Conservation (phyloP, 345 rosid species). For the Jatropha curcas region DNA sequence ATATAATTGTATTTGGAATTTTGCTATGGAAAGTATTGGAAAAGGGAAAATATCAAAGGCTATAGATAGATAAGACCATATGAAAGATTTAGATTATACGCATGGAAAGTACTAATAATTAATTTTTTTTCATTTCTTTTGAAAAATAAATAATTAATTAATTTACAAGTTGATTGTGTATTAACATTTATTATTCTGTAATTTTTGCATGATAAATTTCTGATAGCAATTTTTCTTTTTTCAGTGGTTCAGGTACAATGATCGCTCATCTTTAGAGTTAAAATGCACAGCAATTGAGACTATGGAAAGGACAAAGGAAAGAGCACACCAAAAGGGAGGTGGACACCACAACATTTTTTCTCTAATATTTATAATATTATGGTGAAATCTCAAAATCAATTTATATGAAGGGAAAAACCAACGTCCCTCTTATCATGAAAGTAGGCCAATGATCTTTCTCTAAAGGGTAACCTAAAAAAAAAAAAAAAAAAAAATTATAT, state of each 20-base stretch:
- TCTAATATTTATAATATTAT: constrained; percentile 14
- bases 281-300: constrained; percentile 28
- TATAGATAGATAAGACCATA: background rate
- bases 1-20: constrained; percentile 2
- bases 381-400: constrained; percentile 42
- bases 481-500: too few species aligned
- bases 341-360: constrained; percentile 36
- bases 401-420: constrained; percentile 13
- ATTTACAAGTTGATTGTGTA: background rate
- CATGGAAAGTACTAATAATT: too few species aligned
- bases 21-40: background rate
- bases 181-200: background rate
- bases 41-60: background rate
- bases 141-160: background rate
- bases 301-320: constrained; percentile 48
- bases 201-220: constrained; percentile 1
- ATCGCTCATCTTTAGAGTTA: constrained; percentile 31
- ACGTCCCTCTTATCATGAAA: constrained; percentile 23
- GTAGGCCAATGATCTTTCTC: constrained; percentile 12
- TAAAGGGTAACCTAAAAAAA: background rate
- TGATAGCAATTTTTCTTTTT: constrained; percentile 21
- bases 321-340: constrained; percentile 36
- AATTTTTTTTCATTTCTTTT: background rate
- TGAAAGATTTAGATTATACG: background rate
- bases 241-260: constrained; percentile 39